phyloP scores from a whole-genome alignment of 2,329 filamentous ascomycete species.

The Lojkania enalia region DNA sequence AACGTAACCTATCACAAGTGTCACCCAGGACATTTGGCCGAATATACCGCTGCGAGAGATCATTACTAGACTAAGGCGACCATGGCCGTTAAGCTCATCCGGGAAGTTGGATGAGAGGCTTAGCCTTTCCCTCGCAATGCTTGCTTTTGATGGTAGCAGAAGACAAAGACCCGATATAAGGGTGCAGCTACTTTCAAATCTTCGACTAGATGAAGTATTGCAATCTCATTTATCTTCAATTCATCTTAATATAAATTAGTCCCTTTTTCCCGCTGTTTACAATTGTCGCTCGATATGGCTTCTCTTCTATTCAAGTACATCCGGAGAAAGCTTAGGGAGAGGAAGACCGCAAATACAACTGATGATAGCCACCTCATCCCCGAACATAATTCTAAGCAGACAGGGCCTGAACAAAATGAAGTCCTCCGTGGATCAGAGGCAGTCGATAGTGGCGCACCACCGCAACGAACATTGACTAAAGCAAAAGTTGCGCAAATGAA shows the following conservation, averaged over 20 bases:
- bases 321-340: constrained; percentile 23
- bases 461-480: neutral
- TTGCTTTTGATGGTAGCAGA: neutral
- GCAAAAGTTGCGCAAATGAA: constrained; percentile 14
- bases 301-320: constrained; percentile 32
- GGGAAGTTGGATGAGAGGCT: no score
- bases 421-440: neutral
- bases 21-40: neutral
- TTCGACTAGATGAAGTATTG: no score
- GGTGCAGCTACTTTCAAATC: no score
- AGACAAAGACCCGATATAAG: constrained; percentile 1
- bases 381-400: constrained; percentile 14
- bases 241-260: neutral
- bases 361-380: constrained; percentile 30
- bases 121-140: neutral
- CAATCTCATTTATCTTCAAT: no score
- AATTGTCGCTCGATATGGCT: constrained; percentile 24
- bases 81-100: no score
- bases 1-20: neutral
- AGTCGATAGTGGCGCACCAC: neutral
- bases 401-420: neutral
- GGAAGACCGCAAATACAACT: constrained; percentile 21
- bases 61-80: no score
- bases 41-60: neutral
- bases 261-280: neutral